Evolutionary conservation across 2,329 filamentous ascomycete genomes (phyloP).

Genomic region (Aureobasidium vineae): DNA sequence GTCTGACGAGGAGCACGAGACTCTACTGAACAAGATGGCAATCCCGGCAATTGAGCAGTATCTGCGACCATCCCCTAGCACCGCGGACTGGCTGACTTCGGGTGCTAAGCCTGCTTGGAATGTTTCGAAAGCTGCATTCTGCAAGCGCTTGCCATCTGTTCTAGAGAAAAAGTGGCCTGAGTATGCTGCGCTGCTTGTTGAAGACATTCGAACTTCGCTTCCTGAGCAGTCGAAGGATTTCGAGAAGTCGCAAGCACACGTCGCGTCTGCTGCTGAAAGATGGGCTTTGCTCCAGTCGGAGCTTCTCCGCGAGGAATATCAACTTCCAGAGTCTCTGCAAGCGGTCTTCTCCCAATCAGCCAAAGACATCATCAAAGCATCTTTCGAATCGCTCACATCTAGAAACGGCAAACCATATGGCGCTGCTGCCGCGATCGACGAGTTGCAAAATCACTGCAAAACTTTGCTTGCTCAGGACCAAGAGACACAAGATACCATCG

Average conservation of each 20-base stretch:
- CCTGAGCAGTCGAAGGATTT: slow-evolving; percentile 81
- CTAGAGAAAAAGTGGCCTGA: slow-evolving; percentile 60
- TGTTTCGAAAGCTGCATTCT: slow-evolving; percentile 36
- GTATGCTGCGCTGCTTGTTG: slow-evolving; percentile 61
- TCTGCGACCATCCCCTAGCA: slow-evolving; percentile 48
- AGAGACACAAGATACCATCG: slow-evolving; percentile 44
- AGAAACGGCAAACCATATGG: slow-evolving; percentile 66
- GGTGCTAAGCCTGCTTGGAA: slow-evolving; percentile 46
- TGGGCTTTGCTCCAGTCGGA: slow-evolving; percentile 57
- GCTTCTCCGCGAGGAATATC: slow-evolving; percentile 36
- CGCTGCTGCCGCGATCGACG: slow-evolving; percentile 59
- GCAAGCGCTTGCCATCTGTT: slow-evolving; percentile 7
- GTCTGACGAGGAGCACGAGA: slow-evolving; percentile 46
- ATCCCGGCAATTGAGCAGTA: slow-evolving; percentile 56
- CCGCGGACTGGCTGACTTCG: slow-evolving; percentile 53
- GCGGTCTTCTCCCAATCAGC: slow-evolving; percentile 39
- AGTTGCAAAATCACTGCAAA: slow-evolving; percentile 49
- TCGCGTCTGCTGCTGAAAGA: slow-evolving; percentile 65
- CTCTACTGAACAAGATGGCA: slow-evolving; percentile 49
- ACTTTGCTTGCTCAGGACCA: slow-evolving; percentile 43
- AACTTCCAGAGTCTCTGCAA: slow-evolving; percentile 32
- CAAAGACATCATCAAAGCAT: slow-evolving; percentile 48
- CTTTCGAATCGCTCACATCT: slow-evolving; percentile 51
- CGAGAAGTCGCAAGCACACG: slow-evolving; percentile 65
- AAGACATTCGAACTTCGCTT: slow-evolving; percentile 68